phyloP scores from a whole-genome alignment of 2,329 filamentous ascomycete genomes.

The Talaromyces sp. region DNA sequence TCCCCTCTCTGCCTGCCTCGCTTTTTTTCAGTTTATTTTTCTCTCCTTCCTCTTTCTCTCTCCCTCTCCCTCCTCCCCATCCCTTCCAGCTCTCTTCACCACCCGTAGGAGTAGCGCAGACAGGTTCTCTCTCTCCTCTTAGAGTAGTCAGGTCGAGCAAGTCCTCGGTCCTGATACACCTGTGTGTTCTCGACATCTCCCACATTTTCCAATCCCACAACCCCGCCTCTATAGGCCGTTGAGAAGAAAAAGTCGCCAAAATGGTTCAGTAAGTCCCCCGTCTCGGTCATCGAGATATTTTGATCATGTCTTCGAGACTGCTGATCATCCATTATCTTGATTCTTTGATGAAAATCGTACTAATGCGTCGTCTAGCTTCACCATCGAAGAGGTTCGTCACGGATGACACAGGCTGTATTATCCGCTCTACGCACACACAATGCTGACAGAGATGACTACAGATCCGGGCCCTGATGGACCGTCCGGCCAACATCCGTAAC shows the following conservation, averaged over 20 bases:
- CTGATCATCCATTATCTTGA: not conserved
- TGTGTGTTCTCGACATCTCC: conserved; percentile 37
- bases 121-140: conserved; percentile 34
- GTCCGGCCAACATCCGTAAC: conserved; percentile 70
- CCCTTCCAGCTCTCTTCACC: conserved; percentile 29
- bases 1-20: conserved; percentile 12
- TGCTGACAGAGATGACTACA: conserved; percentile 28
- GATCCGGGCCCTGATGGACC: conserved; percentile 52
- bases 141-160: conserved; percentile 42
- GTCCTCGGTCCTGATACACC: conserved; percentile 44
- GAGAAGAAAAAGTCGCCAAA: conserved; percentile 68
- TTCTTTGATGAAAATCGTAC: conserved; percentile 22
- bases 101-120: conserved; percentile 40
- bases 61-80: conserved; percentile 27
- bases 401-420: not conserved
- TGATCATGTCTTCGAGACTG: not conserved
- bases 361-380: conserved; percentile 69
- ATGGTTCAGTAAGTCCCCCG: conserved; percentile 93
- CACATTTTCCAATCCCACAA: conserved; percentile 28
- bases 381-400: conserved; percentile 76
- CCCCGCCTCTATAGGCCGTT: conserved; percentile 44
- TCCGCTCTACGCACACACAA: conserved; percentile 9
- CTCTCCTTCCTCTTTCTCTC: conserved; percentile 28
- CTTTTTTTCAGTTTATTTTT: conserved; percentile 24
- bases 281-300: not conserved